A percentile compares a stretch with the other conserved stretches of the same genome.
Evolutionary conservation across 306 rosid genomes (phyloP).

Genomic region (Styphnolobium japonicum): DNA sequence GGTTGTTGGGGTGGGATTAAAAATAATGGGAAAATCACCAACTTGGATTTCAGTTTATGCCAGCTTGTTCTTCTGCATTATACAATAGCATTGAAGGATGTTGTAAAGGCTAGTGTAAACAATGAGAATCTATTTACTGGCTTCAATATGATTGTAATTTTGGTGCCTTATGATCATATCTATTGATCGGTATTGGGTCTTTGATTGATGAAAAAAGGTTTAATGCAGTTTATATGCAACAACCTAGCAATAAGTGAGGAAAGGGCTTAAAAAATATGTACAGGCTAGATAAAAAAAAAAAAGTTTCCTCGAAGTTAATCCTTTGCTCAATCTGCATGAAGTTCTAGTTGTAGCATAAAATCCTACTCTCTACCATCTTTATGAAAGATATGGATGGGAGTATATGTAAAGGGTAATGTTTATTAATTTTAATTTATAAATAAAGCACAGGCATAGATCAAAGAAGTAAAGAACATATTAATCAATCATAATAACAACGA

Average conservation of each 20-base stretch:
- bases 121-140: not conserved
- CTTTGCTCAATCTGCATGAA: not conserved
- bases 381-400: not conserved
- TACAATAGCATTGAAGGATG: not conserved
- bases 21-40: not conserved
- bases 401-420: not conserved
- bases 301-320: not conserved
- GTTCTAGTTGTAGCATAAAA: not conserved
- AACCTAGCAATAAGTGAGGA: not conserved
- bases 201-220: not conserved
- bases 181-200: slow-evolving; percentile 2
- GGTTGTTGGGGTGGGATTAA: not conserved
- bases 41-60: not conserved
- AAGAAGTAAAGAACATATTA: not conserved
- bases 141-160: slow-evolving; percentile 19
- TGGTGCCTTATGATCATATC: not conserved
- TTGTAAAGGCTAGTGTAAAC: no score
- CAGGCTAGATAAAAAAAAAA: not conserved
- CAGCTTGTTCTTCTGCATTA: not conserved
- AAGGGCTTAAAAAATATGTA: not conserved
- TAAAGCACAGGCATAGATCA: not conserved
- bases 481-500: no score
- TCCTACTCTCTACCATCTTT: not conserved
- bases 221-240: not conserved
- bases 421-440: not conserved